A percentile compares a stretch with the other conserved stretches of the same genome.
phyloP scores from a whole-genome alignment of 2,329 filamentous ascomycete species.

The Aureobasidium sp. region DNA sequence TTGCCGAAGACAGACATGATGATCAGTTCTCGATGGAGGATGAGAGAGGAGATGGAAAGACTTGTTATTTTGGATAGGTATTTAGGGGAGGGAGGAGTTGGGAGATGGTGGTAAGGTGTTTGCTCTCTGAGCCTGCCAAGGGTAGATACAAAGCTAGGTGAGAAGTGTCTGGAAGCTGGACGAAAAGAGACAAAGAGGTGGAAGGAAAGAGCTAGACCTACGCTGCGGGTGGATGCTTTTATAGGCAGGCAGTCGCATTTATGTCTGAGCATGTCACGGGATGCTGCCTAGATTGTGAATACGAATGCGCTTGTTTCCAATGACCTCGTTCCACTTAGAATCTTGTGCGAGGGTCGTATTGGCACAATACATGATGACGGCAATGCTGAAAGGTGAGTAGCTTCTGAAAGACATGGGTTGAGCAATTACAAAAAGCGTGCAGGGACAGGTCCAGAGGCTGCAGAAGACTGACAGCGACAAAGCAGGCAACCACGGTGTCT shows the following conservation, averaged over 20 bases:
- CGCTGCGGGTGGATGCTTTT: neutral
- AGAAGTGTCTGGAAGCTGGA: neutral
- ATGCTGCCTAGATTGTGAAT: neutral
- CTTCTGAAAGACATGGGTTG: neutral
- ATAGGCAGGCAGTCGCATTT: neutral
- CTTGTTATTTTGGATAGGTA: neutral
- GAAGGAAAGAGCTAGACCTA: neutral
- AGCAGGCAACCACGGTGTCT: neutral
- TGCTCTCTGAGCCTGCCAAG: neutral
- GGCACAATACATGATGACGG: neutral
- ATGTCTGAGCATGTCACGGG: neutral
- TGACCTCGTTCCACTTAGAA: too few relatives aligned
- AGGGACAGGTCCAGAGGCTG: neutral
- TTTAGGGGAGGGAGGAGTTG: neutral
- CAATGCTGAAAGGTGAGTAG: neutral
- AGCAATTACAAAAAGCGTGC: neutral
- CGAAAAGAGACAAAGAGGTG: neutral
- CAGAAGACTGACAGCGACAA: neutral
- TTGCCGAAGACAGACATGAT: neutral
- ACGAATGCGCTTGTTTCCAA: neutral
- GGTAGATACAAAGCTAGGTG: neutral
- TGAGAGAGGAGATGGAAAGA: neutral
- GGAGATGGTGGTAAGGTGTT: neutral
- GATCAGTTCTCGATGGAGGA: neutral
- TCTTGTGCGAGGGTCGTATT: too few relatives aligned